Percentiles rank a stretch among this genome's conserved stretches.
Conservation (phyloP, 108 stramenopile species). For the Nitzschia palea region DNA sequence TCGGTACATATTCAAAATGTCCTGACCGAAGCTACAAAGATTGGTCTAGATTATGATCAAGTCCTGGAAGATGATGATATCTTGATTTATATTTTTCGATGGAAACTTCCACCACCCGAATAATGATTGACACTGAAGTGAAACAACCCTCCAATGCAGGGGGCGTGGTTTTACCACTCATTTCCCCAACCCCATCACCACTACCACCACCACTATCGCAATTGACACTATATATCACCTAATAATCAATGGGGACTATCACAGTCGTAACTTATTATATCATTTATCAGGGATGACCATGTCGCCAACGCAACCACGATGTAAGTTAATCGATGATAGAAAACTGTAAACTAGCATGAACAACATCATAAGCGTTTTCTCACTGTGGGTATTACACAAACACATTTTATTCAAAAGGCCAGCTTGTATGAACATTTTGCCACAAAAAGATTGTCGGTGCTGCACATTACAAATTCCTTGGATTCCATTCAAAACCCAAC, state of each 20-base stretch:
- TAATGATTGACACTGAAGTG: background rate
- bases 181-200: no score
- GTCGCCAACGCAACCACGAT: background rate
- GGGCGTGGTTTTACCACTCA: no score
- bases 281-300: background rate
- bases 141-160: background rate
- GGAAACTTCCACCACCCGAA: background rate
- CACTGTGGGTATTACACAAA: no score
- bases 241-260: no score
- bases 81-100: slow-evolving; percentile 3
- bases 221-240: background rate
- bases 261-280: background rate
- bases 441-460: background rate
- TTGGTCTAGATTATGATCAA: slow-evolving; percentile 42
- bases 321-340: background rate
- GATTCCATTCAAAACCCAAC: slow-evolving; percentile 15
- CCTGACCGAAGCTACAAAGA: slow-evolving; percentile 21
- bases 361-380: background rate
- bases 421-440: background rate
- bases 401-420: background rate
- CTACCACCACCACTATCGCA: background rate
- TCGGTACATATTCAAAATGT: slow-evolving; percentile 60
- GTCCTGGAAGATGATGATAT: slow-evolving; percentile 2
- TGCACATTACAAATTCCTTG: slow-evolving; percentile 2
- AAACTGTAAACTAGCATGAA: background rate